Evolutionary conservation across 306 rosid species (phyloP).

Genomic region (Acacia crassicarpa): DNA sequence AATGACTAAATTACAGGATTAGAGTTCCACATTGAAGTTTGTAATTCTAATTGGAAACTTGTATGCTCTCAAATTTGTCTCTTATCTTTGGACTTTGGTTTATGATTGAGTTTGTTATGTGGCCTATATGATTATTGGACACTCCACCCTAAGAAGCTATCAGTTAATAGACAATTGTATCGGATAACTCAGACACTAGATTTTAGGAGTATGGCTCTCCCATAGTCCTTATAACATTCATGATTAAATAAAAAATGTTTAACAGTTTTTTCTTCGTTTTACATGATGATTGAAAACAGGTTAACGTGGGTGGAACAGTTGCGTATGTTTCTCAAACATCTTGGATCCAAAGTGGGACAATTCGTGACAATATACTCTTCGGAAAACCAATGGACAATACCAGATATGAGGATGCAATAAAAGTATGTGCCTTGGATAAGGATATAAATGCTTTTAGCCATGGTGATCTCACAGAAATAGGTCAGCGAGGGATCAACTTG

Average conservation of each 20-base stretch:
- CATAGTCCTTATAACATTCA: not conserved
- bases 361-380: conserved; percentile 68
- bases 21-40: not conserved
- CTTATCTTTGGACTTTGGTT: not conserved
- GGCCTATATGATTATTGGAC: not conserved
- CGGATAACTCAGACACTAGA: not conserved
- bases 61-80: not conserved
- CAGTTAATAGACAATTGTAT: not conserved
- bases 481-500: conserved; percentile 87
- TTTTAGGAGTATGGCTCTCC: not conserved
- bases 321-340: conserved; percentile 82
- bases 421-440: conserved; percentile 68
- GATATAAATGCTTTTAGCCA: conserved; percentile 62
- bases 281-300: conserved; percentile 34
- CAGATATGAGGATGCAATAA: conserved; percentile 59
- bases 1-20: not conserved
- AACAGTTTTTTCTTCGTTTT: not conserved
- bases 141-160: not conserved
- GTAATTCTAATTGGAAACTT: not conserved
- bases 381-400: conserved; percentile 63
- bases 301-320: conserved; percentile 51
- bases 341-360: conserved; percentile 90
- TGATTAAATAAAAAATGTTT: too few relatives aligned
- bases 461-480: conserved; percentile 87
- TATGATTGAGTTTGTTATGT: not conserved